Evolutionary conservation across 345 rosid genomes (phyloP).

Genomic region (Jatropha curcas): DNA sequence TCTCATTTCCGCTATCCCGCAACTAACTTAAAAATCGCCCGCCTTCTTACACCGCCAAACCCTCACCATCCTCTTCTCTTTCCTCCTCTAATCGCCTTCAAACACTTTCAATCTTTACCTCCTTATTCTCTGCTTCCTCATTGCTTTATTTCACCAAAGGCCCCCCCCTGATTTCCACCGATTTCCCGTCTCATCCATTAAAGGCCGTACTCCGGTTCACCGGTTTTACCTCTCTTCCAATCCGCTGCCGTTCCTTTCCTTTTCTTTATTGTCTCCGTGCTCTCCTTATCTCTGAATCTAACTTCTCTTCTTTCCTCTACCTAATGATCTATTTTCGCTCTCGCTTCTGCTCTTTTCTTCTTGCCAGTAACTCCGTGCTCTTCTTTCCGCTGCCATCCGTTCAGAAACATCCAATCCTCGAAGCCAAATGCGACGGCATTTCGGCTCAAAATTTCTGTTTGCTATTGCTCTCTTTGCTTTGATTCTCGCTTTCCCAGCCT

Average conservation of each 20-base stretch:
- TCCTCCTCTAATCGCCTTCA: constrained; percentile 34
- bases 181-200: constrained; percentile 80
- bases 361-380: constrained; percentile 69
- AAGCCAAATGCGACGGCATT: constrained; percentile 72
- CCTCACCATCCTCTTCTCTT: constrained; percentile 61
- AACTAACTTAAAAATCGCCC: constrained; percentile 73
- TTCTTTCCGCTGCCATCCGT: constrained; percentile 58
- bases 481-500: constrained; percentile 63
- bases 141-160: constrained; percentile 66
- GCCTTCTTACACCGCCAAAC: constrained; percentile 74
- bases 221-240: constrained; percentile 75
- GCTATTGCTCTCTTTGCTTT: constrained; percentile 61
- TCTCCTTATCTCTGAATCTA: constrained; percentile 62
- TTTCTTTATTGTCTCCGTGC: constrained; percentile 66
- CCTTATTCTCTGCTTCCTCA: constrained; percentile 56
- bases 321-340: constrained; percentile 78
- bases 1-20: constrained; percentile 63
- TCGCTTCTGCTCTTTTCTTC: constrained; percentile 70
- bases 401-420: constrained; percentile 84
- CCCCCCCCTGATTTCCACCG: constrained; percentile 60
- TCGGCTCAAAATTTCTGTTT: constrained; percentile 67
- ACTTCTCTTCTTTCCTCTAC: constrained; percentile 66
- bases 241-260: constrained; percentile 81
- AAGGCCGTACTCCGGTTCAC: constrained; percentile 86
- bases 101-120: constrained; percentile 59